Evolutionary conservation across 2,329 filamentous ascomycete species (phyloP), one percentile per base, ranked within the genome.

Genomic region (Simplicillium aogashimaense): DNA sequence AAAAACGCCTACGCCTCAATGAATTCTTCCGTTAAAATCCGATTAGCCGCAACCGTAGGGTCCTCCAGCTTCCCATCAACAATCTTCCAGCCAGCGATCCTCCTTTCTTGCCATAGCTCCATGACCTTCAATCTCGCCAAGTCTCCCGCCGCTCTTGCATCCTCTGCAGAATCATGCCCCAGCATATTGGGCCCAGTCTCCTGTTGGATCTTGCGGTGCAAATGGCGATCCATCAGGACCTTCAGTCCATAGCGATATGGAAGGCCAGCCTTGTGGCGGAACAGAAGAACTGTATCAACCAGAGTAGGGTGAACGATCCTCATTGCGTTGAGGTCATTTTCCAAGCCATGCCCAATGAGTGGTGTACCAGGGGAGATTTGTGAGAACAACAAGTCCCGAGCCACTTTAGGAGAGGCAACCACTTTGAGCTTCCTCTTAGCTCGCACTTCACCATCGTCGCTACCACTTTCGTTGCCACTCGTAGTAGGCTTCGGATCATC

Each of bases 121-220:
- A 68, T 72, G 6, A 94, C 71, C 57, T 80, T 85, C 37, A 78
- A 70, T 36, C 83, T 69, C 0, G 94, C 85, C 38, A 98, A 60
- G 44, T 97, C 88, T 1, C 90, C 92, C 0, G 94, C 90, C 0
- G 89, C 86, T 36, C 82, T 74, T 1, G 92, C 87, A 55, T 98
- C 92, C 58, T 98, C 92, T 18, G 82, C 83, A 18, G 86, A 94
- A 63, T 98, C 92, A 59, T 98, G 92, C 0, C 92, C 92, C 15
- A 65, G 50, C 15, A 66, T 58, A 35, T 64, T 59, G 3, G 59
- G 61, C 0, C 59, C 62, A 47, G 43, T 74, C 34, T 81, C 83
- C 29, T 78, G 77, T 60, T 98, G 92, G 30, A 98, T 95, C 39
- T 81, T 75, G 18, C 81, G 72, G 42, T 80, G 73, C 7, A 98